Evolutionary conservation across 2,329 filamentous ascomycete species (phyloP), one percentile per base, ranked within the genome.

Genomic region (Celoporthe dispersa): DNA sequence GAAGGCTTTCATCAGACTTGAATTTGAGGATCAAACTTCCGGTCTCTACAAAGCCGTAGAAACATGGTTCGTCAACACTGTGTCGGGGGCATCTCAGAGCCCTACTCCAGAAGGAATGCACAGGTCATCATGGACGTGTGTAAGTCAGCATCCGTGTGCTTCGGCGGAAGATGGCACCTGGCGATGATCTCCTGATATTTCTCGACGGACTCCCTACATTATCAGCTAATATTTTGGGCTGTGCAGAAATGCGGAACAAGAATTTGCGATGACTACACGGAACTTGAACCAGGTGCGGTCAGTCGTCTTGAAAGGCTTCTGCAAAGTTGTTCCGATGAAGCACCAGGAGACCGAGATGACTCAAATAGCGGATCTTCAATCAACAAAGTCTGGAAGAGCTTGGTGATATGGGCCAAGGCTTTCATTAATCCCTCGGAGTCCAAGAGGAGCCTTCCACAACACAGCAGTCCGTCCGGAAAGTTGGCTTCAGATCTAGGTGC

Each of bases 211-310:
- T 66, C 9, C 11, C 25, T 31, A 22, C 12, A 19, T 16, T 1
- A 22, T 53, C n/a, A 14, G 25, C 53, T 57, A 61, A 61, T 37
- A 33, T 2, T 2, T 33, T 2, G 16, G 19, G 2, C 14, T 8
- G 35, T 33, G 6, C 8, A 69, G 69, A 57, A 35, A 28, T 71
- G 67, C 28, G 69, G 69, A 51, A 33, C 16, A 12, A 53, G 60
- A 8, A 44, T 71, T 1, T 31, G 66, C 6, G 69, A 71, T 60
- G 67, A 71, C 59, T 71, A 68, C 28, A 19, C 19, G 16, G 69
- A 71, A 51, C 41, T 64, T 12, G 63, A 67, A 25, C 48, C 69
- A 31, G 69, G 69, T 0, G 69, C 57, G 0, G 44, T 67, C 1
- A 19, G 3, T 1, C 48, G 39, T 12, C 41, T 71, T 2, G 37